Evolutionary conservation across 2,329 filamentous ascomycete species (phyloP), one percentile per base, ranked within the genome.

Genomic region (Periconia sp.): DNA sequence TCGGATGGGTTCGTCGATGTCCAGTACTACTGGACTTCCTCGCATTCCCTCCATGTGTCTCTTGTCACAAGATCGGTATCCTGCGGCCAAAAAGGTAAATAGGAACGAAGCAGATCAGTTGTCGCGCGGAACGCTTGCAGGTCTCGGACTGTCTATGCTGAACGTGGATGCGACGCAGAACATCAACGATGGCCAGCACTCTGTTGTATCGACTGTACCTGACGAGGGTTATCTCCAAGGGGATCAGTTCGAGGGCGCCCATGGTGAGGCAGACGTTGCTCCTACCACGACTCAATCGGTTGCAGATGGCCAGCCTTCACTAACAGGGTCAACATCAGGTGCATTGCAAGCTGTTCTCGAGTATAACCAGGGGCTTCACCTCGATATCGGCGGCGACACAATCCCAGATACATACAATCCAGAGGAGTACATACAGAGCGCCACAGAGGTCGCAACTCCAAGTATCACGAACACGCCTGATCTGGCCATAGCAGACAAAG

Each of bases 401-500:
- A 66, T 73, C 18, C 71, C 71, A 27, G 65, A 73, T 47, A 72
- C 71, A 7, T 68, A 67, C 45, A 66, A 73, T 40, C 65, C 69
- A 1, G 75, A 77, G 18, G 75, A 78, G 14, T 72, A 74, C 41
- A 57, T 73, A 44, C 71, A 70, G 54, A 81, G 77, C 57, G 76
- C 76, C 15, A 81, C 78, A 5, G 78, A 81, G 57, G 66, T 77
- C 30, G 77, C 76, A 6, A 80, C 79, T 15, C 77, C 79, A 10
- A 80, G 76, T 58, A 60, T 71, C 27, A 65, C 63, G 31, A 71
- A 72, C 35, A 79, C 77, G 7, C 78, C 78, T 18, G 68, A 76
- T 51, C 60, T 76, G 8, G 53, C 55, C 27, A 61, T 56, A 43
- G 69, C 65, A 35, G 73, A 75, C 48, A 66, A 70, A 30, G 65